Conservation (phyloP, 148 eudicot species). For the Persicaria tinctoria region DNA sequence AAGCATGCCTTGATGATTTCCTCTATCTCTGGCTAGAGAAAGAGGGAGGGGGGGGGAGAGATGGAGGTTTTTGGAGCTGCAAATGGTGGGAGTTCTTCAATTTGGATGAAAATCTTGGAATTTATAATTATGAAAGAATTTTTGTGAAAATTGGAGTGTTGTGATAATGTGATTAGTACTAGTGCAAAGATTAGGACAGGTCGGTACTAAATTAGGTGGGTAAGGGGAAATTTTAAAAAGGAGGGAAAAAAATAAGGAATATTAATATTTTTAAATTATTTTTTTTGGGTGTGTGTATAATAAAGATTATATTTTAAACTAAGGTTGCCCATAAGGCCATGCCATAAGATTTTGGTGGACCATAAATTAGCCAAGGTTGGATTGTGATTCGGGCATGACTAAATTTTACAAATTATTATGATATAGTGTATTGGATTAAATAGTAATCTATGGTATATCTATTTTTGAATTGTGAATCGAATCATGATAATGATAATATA, state of each 20-base stretch:
- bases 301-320: not conserved
- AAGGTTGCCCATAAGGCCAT: no score
- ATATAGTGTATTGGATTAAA: no score
- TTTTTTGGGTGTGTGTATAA: not conserved
- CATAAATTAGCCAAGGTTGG: no score
- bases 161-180: not conserved
- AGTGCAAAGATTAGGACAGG: constrained; percentile 4
- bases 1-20: constrained; percentile 33
- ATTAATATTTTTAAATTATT: not conserved
- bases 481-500: no score
- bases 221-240: not conserved
- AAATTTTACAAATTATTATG: no score
- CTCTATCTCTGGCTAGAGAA: constrained; percentile 6
- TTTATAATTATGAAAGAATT: not conserved
- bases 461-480: no score
- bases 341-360: no score
- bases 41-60: not conserved
- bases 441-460: no score
- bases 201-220: constrained; percentile 7
- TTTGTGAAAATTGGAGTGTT: not conserved
- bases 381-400: no score
- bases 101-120: constrained; percentile 4
- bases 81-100: constrained; percentile 8
- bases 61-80: not conserved
- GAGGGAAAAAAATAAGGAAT: not conserved